Conservation (phyloP, 2,329 filamentous ascomycete species). For the Fusarium transvaalense region DNA sequence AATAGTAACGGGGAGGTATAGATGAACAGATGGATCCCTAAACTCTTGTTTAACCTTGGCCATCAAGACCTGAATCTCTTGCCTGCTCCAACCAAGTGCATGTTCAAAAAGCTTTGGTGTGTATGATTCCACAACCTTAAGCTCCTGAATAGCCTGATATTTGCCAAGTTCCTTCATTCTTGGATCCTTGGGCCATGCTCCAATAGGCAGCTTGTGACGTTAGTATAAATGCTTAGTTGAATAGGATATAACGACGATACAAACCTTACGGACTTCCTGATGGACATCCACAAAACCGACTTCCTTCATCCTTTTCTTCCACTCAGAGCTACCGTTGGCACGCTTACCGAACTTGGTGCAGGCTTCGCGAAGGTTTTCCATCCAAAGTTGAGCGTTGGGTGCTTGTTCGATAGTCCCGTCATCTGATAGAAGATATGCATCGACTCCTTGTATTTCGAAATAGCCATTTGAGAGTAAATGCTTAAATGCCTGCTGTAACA, state of each 20-base stretch:
- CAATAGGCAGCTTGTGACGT: constrained; percentile 18
- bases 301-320: constrained; percentile 6
- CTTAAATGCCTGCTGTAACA: not conserved
- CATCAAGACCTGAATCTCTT: constrained; percentile 34
- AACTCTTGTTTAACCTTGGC: constrained; percentile 37
- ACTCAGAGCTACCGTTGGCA: constrained; percentile 6
- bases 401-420: constrained; percentile 18
- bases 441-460: constrained; percentile 21
- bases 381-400: constrained; percentile 11
- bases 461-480: constrained; percentile 3
- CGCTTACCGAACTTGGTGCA: constrained; percentile 31
- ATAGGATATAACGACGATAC: not conserved
- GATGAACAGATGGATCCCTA: constrained; percentile 22
- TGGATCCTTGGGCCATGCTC: constrained; percentile 22
- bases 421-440: constrained; percentile 10
- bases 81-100: constrained; percentile 28
- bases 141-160: constrained; percentile 25
- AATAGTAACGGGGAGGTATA: constrained; percentile 34
- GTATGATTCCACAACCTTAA: constrained; percentile 29
- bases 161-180: constrained; percentile 27
- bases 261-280: constrained; percentile 12
- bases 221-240: not conserved
- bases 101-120: constrained; percentile 32
- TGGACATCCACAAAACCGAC: constrained; percentile 22
- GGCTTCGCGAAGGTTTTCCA: constrained; percentile 6